Conservation (phyloP, 2,329 filamentous ascomycete species). For the Pseudogymnoascus pannorum region DNA sequence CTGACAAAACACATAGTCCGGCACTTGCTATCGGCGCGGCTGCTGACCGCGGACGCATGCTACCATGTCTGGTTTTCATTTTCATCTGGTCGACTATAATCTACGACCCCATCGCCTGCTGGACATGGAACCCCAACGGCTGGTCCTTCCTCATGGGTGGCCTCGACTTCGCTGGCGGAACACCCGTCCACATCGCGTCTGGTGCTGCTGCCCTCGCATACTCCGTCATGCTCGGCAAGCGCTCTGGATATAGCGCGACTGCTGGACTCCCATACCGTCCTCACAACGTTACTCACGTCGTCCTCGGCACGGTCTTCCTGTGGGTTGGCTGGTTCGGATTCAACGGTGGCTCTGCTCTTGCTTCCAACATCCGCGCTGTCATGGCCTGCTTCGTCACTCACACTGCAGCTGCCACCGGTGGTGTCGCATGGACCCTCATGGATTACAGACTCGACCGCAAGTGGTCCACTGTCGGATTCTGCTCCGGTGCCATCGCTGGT, state of each 20-base stretch:
- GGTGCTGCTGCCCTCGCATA: slow-evolving; percentile 80
- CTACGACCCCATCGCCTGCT: slow-evolving; percentile 90
- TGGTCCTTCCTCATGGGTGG: slow-evolving; percentile 46
- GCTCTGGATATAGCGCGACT: slow-evolving; percentile 61
- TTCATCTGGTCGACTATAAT: slow-evolving; percentile 86
- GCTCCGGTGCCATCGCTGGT: slow-evolving; percentile 80
- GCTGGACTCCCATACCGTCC: slow-evolving; percentile 86
- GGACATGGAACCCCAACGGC: slow-evolving; percentile 82
- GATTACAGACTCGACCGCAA: slow-evolving; percentile 86
- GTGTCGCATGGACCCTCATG: slow-evolving; percentile 81
- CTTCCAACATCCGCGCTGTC: slow-evolving; percentile 74
- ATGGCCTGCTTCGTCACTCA: slow-evolving; percentile 86
- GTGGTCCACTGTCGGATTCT: slow-evolving; percentile 91
- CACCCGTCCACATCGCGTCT: slow-evolving; percentile 81
- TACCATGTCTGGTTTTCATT: slow-evolving; percentile 86
- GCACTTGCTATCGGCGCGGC: slow-evolving; percentile 79
- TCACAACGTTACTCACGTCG: slow-evolving; percentile 88
- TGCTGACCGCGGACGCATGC: slow-evolving; percentile 79
- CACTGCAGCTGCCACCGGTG: slow-evolving; percentile 73
- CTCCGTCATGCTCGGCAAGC: slow-evolving; percentile 77
- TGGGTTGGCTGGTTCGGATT: slow-evolving; percentile 97
- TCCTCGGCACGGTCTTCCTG: slow-evolving; percentile 86
- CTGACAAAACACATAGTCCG: slow-evolving; percentile 40
- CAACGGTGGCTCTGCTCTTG: slow-evolving; percentile 77
- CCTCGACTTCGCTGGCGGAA: slow-evolving; percentile 23